Conservation (phyloP, 2,329 filamentous ascomycete genomes). For the Botrytis squamosa region DNA sequence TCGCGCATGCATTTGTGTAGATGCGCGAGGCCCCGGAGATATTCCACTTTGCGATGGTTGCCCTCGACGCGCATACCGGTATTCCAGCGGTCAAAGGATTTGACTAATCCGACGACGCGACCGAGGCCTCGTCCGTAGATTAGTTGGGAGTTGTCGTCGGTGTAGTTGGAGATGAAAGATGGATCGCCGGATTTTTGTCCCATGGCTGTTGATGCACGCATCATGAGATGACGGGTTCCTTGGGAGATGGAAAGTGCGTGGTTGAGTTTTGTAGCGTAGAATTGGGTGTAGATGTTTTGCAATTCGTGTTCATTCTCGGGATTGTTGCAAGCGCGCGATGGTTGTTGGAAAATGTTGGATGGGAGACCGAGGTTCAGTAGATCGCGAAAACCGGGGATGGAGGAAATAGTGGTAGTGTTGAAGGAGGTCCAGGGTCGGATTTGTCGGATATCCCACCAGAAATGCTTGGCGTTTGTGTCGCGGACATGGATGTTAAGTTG, state of each 20-base stretch:
- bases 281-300: slow-evolving; percentile 70
- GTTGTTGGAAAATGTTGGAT: slow-evolving; percentile 56
- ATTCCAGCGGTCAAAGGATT: slow-evolving; percentile 92
- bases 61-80: slow-evolving; percentile 86
- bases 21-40: slow-evolving; percentile 81
- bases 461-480: slow-evolving; percentile 73
- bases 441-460: slow-evolving; percentile 95
- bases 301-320: slow-evolving; percentile 79
- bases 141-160: slow-evolving; percentile 49
- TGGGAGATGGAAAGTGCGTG: slow-evolving; percentile 76
- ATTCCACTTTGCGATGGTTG: slow-evolving; percentile 82
- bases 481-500: slow-evolving; percentile 68
- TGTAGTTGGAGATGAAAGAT: slow-evolving; percentile 51
- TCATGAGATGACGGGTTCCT: slow-evolving; percentile 56
- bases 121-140: slow-evolving; percentile 51
- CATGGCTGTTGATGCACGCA: slow-evolving; percentile 33
- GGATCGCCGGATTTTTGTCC: slow-evolving; percentile 36
- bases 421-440: slow-evolving; percentile 81
- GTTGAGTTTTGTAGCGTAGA: slow-evolving; percentile 86
- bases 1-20: slow-evolving; percentile 91
- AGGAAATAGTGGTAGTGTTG: slow-evolving; percentile 67
- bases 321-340: slow-evolving; percentile 51
- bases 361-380: slow-evolving; percentile 71
- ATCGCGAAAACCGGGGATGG: slow-evolving; percentile 68
- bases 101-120: slow-evolving; percentile 80